Evolutionary conservation across 192 early-diverging fungal genomes (phyloP).

Genomic region (Gryganskiella cystojenkinii): DNA sequence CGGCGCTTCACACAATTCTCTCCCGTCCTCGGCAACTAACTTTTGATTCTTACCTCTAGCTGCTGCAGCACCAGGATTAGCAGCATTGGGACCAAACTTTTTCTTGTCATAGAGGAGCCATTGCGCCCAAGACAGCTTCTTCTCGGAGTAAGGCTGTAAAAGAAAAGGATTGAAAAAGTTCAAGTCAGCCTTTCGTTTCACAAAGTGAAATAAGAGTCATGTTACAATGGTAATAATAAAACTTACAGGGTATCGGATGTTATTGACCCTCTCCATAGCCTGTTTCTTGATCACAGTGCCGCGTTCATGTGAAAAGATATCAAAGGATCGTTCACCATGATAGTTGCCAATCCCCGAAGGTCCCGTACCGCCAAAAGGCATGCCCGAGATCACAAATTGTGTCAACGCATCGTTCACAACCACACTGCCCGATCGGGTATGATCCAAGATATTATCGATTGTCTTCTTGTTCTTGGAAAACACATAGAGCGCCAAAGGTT

Average conservation of each 20-base stretch:
- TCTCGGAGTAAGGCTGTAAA: conserved; percentile 39
- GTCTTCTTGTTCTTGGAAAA: conserved; percentile 66
- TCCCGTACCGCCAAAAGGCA: conserved; percentile 94
- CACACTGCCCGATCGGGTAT: conserved; percentile 81
- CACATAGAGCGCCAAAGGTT: conserved; percentile 85
- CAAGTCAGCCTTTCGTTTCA: not conserved
- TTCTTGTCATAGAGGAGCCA: conserved; percentile 25
- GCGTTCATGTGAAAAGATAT: conserved; percentile 83
- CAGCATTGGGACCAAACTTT: conserved; percentile 25
- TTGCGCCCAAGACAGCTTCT: conserved; percentile 32
- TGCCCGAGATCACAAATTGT: conserved; percentile 60
- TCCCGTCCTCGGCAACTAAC: no score
- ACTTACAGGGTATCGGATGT: conserved; percentile 46
- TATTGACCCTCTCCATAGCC: conserved; percentile 45
- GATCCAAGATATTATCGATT: conserved; percentile 67
- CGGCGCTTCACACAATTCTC: no score
- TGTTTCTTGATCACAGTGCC: conserved; percentile 64
- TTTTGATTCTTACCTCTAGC: conserved; percentile 17
- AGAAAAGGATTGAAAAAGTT: not conserved
- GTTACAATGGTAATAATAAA: not conserved
- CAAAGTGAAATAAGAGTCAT: not conserved
- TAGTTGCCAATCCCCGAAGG: conserved; percentile 88
- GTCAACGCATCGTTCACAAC: conserved; percentile 86
- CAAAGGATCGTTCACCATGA: conserved; percentile 82
- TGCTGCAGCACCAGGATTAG: conserved; percentile 20